These are phyloP conservation scores for Hansenula lynferdii DNA, from an alignment of 1,139 yeast genomes.

Conservation along the genomic window DNA sequence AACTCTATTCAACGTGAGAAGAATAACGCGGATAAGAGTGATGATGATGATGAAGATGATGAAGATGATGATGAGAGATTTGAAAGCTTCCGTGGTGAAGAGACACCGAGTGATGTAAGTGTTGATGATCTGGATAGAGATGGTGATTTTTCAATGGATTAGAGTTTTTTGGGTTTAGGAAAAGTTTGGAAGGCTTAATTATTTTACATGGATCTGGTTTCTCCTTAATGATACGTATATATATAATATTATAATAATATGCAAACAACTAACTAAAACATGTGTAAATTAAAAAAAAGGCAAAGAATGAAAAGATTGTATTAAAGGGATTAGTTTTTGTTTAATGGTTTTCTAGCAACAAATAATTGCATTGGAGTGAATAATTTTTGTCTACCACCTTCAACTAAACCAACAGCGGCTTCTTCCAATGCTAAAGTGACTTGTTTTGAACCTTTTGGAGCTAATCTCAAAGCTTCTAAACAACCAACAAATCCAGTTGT, in stretches of 20 bases:
- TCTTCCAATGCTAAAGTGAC: constrained; percentile 93
- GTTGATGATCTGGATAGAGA: constrained; percentile 15
- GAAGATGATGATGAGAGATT: too few relatives aligned
- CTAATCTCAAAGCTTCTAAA: constrained; percentile 79
- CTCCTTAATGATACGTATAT: too few relatives aligned
- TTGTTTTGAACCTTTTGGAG: constrained; percentile 90
- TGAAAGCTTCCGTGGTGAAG: constrained; percentile 3
- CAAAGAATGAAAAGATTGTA: not conserved
- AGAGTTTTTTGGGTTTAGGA: not conserved
- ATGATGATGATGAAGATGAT: too few relatives aligned
- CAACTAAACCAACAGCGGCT: constrained; percentile 93
- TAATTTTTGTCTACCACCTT: constrained; percentile 83
- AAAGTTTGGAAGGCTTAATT: too few relatives aligned
- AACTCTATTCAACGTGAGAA: too few relatives aligned
- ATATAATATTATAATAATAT: too few relatives aligned
- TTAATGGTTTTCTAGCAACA: constrained; percentile 71
- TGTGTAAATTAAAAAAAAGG: not conserved
- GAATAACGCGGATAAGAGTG: constrained; percentile 17
- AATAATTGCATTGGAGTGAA: constrained; percentile 98
- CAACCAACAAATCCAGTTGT: constrained; percentile 79
- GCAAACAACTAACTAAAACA: too few relatives aligned
- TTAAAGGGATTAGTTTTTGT: not conserved
- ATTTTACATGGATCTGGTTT: too few relatives aligned
- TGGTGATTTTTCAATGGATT: constrained; percentile 20
- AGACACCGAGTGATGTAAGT: constrained; percentile 1